Evolutionary conservation across 352 stramenopile genomes (phyloP).

Genomic region (Phytophthora vignae): DNA sequence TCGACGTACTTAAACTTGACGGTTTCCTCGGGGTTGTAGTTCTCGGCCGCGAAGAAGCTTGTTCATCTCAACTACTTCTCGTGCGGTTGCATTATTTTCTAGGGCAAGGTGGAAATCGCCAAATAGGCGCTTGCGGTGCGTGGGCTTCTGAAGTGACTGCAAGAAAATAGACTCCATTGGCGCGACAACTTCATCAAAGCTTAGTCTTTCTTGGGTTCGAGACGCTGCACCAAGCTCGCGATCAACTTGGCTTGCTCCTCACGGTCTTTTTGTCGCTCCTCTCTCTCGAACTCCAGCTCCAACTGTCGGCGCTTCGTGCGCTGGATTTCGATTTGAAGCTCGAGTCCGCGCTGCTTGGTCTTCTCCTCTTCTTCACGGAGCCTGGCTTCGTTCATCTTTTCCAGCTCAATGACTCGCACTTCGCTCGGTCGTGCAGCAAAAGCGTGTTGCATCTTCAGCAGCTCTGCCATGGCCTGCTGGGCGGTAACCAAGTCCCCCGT

Average conservation of each 20-base stretch:
- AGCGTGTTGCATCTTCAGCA: conserved; percentile 33
- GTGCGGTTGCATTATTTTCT: too few relatives aligned
- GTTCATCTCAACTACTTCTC: too few relatives aligned
- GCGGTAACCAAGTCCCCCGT: conserved; percentile 21
- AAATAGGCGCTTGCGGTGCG: too few relatives aligned
- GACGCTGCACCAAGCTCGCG: conserved; percentile 27
- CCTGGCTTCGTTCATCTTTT: conserved; percentile 36
- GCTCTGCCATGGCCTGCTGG: conserved; percentile 29
- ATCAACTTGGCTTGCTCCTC: conserved; percentile 40
- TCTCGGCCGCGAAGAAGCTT: too few relatives aligned
- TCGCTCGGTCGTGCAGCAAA: conserved; percentile 19
- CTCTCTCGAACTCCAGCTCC: conserved; percentile 38
- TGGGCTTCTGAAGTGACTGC: too few relatives aligned
- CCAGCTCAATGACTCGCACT: conserved; percentile 20
- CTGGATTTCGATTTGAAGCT: conserved; percentile 41
- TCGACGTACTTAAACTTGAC: too few relatives aligned
- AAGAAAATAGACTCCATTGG: too few relatives aligned
- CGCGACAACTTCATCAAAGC: neutral
- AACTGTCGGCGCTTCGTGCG: conserved; percentile 35
- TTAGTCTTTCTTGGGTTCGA: conserved; percentile 27
- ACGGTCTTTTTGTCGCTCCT: conserved; percentile 39
- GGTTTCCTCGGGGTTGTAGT: too few relatives aligned
- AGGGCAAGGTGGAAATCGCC: too few relatives aligned
- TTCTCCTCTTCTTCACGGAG: conserved; percentile 38
- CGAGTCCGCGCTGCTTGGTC: conserved; percentile 33